A percentile compares a stretch with the other conserved stretches of the same genome.
phyloP scores from a whole-genome alignment of 306 rosid species.

The Aeschynomene evenia region DNA sequence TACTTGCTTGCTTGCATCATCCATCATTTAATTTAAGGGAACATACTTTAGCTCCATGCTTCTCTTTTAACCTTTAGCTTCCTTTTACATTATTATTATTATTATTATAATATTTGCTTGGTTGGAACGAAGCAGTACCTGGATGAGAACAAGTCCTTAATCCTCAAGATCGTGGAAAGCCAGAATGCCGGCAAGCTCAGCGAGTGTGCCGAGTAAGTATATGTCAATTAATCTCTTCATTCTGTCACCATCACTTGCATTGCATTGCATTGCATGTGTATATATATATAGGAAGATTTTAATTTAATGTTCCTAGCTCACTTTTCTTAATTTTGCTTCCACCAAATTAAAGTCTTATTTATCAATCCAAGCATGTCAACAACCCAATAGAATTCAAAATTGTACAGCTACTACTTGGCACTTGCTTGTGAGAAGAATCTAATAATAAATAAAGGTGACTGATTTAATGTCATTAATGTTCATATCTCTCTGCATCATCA shows the following conservation, averaged over 20 bases:
- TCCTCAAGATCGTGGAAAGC: slow-evolving; percentile 98
- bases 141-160: slow-evolving; percentile 99
- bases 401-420: too few relatives aligned
- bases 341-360: too few relatives aligned
- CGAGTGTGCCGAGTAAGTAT: slow-evolving; percentile 99
- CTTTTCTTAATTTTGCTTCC: too few relatives aligned
- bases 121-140: slow-evolving; percentile 88
- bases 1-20: too few relatives aligned
- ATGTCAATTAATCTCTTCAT: slow-evolving; percentile 11
- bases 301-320: too few relatives aligned
- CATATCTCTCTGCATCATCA: neutral
- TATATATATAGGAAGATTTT: too few relatives aligned
- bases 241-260: neutral
- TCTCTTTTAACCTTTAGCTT: neutral
- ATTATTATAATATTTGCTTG: too few relatives aligned
- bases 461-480: neutral
- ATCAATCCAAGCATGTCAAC: neutral
- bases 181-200: slow-evolving; percentile 86
- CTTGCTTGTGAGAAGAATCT: slow-evolving; percentile 4
- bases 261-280: too few relatives aligned
- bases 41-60: too few relatives aligned
- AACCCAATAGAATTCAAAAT: neutral
- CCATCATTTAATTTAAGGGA: too few relatives aligned
- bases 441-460: neutral
- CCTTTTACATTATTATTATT: neutral